Evolutionary conservation across 345 rosid species (phyloP).

Genomic region (Cardamine resedifolia): DNA sequence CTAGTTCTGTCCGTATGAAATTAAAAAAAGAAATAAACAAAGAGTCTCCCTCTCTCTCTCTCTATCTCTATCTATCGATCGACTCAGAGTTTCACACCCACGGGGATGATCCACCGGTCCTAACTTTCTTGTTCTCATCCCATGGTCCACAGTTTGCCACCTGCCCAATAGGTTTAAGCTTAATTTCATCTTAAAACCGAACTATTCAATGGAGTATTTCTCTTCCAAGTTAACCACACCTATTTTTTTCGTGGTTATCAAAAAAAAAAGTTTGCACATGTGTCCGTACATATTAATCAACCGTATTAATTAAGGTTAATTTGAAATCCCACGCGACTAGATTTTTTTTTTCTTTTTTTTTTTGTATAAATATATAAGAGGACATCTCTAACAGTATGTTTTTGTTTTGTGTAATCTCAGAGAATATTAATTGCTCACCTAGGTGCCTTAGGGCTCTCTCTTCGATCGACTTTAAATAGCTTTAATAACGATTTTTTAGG

Average conservation of each 20-base stretch:
- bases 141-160: constrained; percentile 27
- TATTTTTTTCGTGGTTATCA: not conserved
- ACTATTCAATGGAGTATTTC: not conserved
- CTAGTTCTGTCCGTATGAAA: constrained; percentile 36
- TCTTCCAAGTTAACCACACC: constrained; percentile 12
- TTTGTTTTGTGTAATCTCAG: constrained; percentile 23
- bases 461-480: constrained; percentile 7
- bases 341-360: too few species aligned
- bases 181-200: not conserved
- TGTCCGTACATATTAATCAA: constrained; percentile 34
- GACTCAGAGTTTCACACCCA: constrained; percentile 35
- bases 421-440: constrained; percentile 25
- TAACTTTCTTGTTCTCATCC: constrained; percentile 28
- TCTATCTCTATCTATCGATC: constrained; percentile 19
- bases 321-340: constrained; percentile 14
- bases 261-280: constrained; percentile 21
- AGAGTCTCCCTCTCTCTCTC: constrained; percentile 29
- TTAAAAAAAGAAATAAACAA: constrained; percentile 26
- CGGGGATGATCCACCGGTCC: constrained; percentile 33
- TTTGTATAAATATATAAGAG: not conserved
- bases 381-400: not conserved
- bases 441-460: constrained; percentile 33
- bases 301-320: constrained; percentile 7
- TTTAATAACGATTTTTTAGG: not conserved
- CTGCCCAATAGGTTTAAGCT: constrained; percentile 11